A percentile compares a stretch with the other conserved stretches of the same genome.
phyloP scores from a whole-genome alignment of 371 early-diverging fungal genomes.

The Mortierella sp. region DNA sequence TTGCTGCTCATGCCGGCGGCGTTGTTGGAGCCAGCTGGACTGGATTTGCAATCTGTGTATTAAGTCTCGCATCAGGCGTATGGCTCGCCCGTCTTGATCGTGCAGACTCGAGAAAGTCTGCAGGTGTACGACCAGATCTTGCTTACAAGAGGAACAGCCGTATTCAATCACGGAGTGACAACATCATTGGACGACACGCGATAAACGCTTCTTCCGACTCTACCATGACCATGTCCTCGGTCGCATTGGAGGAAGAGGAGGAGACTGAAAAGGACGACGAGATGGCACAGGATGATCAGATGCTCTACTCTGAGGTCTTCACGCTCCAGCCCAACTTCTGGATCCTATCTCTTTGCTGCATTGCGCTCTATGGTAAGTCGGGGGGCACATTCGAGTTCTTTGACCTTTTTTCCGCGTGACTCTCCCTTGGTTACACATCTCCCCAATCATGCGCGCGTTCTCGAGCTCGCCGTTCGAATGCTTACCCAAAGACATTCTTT shows the following conservation, averaged over 20 bases:
- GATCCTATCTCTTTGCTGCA: slow-evolving; percentile 50
- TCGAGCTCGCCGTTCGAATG: background rate
- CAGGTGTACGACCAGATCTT: slow-evolving; percentile 44
- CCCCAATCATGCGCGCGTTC: background rate
- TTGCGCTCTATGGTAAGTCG: slow-evolving; percentile 48
- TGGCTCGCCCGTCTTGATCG: slow-evolving; percentile 41
- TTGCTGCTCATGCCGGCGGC: slow-evolving; percentile 38
- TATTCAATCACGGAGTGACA: slow-evolving; percentile 25
- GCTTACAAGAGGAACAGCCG: slow-evolving; percentile 10
- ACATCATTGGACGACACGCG: slow-evolving; percentile 32
- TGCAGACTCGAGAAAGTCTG: slow-evolving; percentile 34
- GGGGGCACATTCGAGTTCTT: background rate
- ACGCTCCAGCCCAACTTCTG: slow-evolving; percentile 51
- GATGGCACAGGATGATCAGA: slow-evolving; percentile 53
- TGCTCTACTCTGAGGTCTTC: slow-evolving; percentile 35
- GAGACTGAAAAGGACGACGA: slow-evolving; percentile 44
- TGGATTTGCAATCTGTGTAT: slow-evolving; percentile 56
- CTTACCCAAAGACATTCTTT: background rate
- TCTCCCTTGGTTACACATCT: background rate
- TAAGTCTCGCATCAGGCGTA: slow-evolving; percentile 46
- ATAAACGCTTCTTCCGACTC: slow-evolving; percentile 34
- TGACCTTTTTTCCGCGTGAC: background rate
- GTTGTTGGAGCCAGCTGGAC: slow-evolving; percentile 58
- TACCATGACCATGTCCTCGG: slow-evolving; percentile 41
- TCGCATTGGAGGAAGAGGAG: slow-evolving; percentile 38